Evolutionary conservation across 805 yeast species (phyloP).

Genomic region (Ogataea wickerhamii): DNA sequence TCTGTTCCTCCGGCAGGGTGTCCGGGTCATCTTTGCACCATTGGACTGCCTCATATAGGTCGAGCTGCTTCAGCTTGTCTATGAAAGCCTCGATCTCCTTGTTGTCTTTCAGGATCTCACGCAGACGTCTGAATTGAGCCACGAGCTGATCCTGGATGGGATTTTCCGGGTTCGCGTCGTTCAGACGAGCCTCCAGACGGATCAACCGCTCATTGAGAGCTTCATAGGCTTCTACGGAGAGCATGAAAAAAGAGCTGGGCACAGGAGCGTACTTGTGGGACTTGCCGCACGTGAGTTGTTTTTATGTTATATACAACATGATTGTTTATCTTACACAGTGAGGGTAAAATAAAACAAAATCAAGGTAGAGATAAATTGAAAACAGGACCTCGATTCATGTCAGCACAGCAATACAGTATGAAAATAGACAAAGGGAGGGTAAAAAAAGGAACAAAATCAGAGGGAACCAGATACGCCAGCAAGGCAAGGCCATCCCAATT

Average conservation of each 20-base stretch:
- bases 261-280: no score
- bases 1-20: neutral
- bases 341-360: no score
- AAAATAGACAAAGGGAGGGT: no score
- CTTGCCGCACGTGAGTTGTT: no score
- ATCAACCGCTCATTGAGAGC: slow-evolving; percentile 12
- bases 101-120: slow-evolving; percentile 5
- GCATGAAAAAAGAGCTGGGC: slow-evolving; percentile 1
- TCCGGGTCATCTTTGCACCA: neutral
- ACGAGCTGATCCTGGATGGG: slow-evolving; percentile 7
- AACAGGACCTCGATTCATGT: no score
- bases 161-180: slow-evolving; percentile 6
- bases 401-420: no score
- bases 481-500: no score
- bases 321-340: no score
- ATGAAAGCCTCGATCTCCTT: slow-evolving; percentile 7
- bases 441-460: no score
- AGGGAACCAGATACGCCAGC: no score
- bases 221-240: neutral
- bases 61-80: slow-evolving; percentile 5
- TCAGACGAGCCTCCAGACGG: slow-evolving; percentile 13
- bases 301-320: no score
- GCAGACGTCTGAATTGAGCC: slow-evolving; percentile 3
- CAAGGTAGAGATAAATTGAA: no score
- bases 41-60: slow-evolving; percentile 9